phyloP scores from a whole-genome alignment of 2,329 filamentous ascomycete species.

The Exophiala sideris region DNA sequence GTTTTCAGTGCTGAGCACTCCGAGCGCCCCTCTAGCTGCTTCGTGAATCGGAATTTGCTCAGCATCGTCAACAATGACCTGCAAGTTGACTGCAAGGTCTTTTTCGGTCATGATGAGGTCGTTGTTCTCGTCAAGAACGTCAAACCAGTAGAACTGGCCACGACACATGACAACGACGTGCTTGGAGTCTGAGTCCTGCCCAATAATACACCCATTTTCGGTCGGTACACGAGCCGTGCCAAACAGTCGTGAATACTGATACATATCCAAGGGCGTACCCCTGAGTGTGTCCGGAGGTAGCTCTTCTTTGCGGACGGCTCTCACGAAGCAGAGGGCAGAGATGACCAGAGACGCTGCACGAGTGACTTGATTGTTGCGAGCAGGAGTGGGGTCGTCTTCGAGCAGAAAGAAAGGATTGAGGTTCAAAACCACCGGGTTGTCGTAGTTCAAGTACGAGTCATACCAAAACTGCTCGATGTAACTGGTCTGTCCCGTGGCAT shows the following conservation, averaged over 20 bases:
- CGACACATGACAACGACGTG: slow-evolving; percentile 91
- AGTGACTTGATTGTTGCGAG: slow-evolving; percentile 93
- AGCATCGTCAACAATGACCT: slow-evolving; percentile 89
- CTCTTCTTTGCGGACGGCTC: slow-evolving; percentile 89
- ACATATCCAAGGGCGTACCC: slow-evolving; percentile 90
- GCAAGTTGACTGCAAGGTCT: slow-evolving; percentile 84
- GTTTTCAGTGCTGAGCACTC: slow-evolving; percentile 93
- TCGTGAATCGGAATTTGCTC: slow-evolving; percentile 86
- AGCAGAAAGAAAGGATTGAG: slow-evolving; percentile 96
- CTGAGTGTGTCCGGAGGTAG: slow-evolving; percentile 82
- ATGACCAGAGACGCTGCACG: slow-evolving; percentile 87
- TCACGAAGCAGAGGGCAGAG: slow-evolving; percentile 86
- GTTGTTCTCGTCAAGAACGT: slow-evolving; percentile 89
- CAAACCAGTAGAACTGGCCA: slow-evolving; percentile 98
- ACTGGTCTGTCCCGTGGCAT: slow-evolving; percentile 85
- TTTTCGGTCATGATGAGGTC: slow-evolving; percentile 97
- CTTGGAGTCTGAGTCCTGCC: slow-evolving; percentile 87
- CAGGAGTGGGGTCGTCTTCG: slow-evolving; percentile 94
- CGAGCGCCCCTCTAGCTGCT: slow-evolving; percentile 89
- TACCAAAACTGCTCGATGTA: slow-evolving; percentile 99
- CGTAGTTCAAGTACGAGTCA: slow-evolving; percentile 96
- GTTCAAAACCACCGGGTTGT: slow-evolving; percentile 96
- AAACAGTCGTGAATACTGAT: slow-evolving; percentile 93
- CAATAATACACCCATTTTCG: slow-evolving; percentile 91
- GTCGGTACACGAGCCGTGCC: slow-evolving; percentile 93